Evolutionary conservation across 768 basidiomycete species (phyloP).

Genomic region (Paxillus rubicundulus): DNA sequence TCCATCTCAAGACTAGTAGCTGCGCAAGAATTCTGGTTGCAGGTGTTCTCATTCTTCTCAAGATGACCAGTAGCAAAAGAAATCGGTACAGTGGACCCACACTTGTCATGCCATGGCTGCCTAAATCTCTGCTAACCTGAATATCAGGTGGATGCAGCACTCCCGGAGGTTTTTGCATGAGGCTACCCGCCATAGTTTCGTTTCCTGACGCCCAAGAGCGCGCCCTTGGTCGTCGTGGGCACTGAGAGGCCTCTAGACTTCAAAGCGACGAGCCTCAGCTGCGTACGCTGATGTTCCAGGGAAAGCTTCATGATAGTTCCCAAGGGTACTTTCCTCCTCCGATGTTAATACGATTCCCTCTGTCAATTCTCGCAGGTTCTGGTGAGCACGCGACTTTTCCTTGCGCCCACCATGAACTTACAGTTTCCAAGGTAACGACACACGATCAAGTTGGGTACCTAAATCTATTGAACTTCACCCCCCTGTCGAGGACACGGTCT

Average conservation of each 20-base stretch:
- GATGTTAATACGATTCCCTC: not conserved
- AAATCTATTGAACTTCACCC: constrained; percentile 36
- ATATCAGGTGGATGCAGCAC: not conserved
- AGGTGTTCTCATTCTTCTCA: too few relatives aligned
- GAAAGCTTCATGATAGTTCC: constrained; percentile 4
- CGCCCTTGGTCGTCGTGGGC: constrained; percentile 4
- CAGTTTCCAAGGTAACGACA: too few relatives aligned
- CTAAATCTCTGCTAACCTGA: not conserved
- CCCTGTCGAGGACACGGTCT: constrained; percentile 14
- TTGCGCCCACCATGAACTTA: not conserved
- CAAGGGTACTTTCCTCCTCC: constrained; percentile 3
- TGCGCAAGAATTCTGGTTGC: too few relatives aligned
- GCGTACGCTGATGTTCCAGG: constrained; percentile 4
- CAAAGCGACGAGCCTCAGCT: not conserved
- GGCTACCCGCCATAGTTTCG: constrained; percentile 7
- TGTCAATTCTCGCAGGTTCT: not conserved
- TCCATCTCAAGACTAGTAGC: too few relatives aligned
- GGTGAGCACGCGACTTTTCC: not conserved
- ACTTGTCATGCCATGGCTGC: too few relatives aligned
- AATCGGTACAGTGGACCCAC: too few relatives aligned
- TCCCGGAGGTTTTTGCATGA: not conserved
- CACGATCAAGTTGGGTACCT: constrained; percentile 33
- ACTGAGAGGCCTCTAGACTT: constrained; percentile 3
- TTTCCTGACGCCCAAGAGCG: constrained; percentile 5
- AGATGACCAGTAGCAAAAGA: too few relatives aligned